phyloP scores from a whole-genome alignment of 306 rosid species.

The Medicago ruthenica region DNA sequence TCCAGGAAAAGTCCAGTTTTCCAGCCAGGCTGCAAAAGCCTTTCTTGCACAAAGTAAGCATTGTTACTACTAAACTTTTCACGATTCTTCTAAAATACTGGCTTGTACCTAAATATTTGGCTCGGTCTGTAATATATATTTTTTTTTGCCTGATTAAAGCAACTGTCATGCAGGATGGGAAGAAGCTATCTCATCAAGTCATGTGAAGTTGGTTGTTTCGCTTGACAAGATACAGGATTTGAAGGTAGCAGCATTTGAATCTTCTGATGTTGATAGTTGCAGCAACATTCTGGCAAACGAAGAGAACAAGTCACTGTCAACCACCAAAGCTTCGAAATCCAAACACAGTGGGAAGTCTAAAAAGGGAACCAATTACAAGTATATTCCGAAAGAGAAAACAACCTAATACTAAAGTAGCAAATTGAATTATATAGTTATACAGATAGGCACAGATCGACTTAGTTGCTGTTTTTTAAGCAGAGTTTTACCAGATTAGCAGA shows the following conservation, averaged over 20 bases:
- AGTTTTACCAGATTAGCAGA: conserved; percentile 48
- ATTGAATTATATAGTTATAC: conserved; percentile 52
- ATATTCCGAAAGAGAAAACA: conserved; percentile 62
- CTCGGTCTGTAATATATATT: background rate
- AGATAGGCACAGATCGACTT: conserved; percentile 60
- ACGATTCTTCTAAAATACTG: background rate
- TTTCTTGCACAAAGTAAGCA: conserved; percentile 77
- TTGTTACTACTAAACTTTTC: background rate
- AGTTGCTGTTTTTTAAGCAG: conserved; percentile 52
- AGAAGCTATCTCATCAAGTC: conserved; percentile 65
- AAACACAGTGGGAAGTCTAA: conserved; percentile 58
- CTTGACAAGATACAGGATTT: conserved; percentile 45
- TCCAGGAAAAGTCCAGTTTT: conserved; percentile 43
- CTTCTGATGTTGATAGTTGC: conserved; percentile 44
- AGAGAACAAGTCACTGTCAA: conserved; percentile 46
- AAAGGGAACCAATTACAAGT: conserved; percentile 58
- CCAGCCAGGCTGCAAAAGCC: conserved; percentile 54
- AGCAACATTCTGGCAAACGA: conserved; percentile 49
- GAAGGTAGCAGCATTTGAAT: conserved; percentile 40
- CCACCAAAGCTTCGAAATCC: conserved; percentile 48
- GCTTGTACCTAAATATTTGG: background rate
- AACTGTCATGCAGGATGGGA: conserved; percentile 74
- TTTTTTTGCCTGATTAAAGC: conserved; percentile 28
- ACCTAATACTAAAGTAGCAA: conserved; percentile 48
- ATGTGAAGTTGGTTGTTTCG: conserved; percentile 59